Conservation (phyloP, 169 alveolate genomes). For the Eimeria sp. region DNA sequence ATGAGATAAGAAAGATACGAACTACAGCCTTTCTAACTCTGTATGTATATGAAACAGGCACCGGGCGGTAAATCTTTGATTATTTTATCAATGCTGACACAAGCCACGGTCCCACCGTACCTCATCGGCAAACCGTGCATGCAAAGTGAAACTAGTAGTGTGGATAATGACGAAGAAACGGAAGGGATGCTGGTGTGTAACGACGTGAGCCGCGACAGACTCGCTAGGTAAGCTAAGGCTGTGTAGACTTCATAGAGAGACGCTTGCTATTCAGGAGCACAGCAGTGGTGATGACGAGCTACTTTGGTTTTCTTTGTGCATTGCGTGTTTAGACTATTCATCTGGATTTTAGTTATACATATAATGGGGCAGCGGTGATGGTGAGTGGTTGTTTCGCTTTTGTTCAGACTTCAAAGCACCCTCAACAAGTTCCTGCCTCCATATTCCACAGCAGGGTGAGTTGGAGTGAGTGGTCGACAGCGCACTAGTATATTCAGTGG, state of each 20-base stretch:
- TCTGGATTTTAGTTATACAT: not conserved
- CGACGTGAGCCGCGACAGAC: conserved; percentile 71
- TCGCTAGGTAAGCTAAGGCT: conserved; percentile 29
- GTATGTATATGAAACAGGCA: conserved; percentile 8
- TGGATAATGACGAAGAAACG: not conserved
- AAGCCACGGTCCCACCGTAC: conserved; percentile 21
- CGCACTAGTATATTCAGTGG: too few species aligned
- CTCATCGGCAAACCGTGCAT: not conserved
- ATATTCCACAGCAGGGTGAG: conserved; percentile 72
- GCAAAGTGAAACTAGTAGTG: not conserved
- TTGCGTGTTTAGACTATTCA: too few species aligned
- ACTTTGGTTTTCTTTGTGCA: not conserved
- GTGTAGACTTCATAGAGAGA: not conserved
- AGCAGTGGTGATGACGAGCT: not conserved
- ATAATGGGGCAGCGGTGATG: not conserved
- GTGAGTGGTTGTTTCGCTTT: not conserved
- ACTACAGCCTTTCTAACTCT: not conserved
- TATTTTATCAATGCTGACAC: conserved; percentile 46
- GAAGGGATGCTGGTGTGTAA: conserved; percentile 76
- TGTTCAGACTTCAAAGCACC: conserved; percentile 41
- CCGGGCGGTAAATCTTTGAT: conserved; percentile 76
- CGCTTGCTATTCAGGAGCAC: not conserved
- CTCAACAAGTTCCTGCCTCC: conserved; percentile 47
- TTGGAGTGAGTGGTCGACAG: not conserved
- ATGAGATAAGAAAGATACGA: not conserved